These are phyloP conservation scores for Podaxis carcinomalis DNA, from an alignment of 768 basidiomycete genomes.

Conservation along the genomic window DNA sequence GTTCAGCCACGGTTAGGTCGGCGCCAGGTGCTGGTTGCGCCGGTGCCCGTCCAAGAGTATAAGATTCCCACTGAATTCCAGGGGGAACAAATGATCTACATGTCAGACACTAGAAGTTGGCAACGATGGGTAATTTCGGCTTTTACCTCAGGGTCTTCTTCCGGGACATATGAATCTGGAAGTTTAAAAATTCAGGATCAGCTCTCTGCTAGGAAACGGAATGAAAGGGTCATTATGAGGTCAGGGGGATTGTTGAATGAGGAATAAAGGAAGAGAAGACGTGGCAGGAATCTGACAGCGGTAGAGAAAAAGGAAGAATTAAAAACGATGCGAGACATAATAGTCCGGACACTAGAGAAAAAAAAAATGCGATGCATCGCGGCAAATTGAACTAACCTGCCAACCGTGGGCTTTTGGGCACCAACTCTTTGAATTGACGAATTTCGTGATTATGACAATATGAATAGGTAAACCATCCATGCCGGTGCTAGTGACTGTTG, in stretches of 20 bases:
- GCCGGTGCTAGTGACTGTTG: slow-evolving; percentile 56
- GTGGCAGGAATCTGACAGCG: slow-evolving; percentile 17
- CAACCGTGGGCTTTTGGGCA: slow-evolving; percentile 57
- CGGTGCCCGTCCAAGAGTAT: slow-evolving; percentile 72
- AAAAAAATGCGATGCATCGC: slow-evolving; percentile 8
- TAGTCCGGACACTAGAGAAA: slow-evolving; percentile 9
- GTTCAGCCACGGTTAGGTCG: slow-evolving; percentile 64
- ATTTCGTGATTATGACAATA: slow-evolving; percentile 95
- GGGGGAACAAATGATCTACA: slow-evolving; percentile 3
- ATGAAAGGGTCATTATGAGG: slow-evolving; percentile 15
- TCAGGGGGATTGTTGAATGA: slow-evolving; percentile 7
- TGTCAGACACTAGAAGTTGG: slow-evolving; percentile 17
- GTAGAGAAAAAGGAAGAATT: slow-evolving; percentile 18
- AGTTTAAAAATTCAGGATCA: slow-evolving; percentile 17
- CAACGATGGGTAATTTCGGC: slow-evolving; percentile 21
- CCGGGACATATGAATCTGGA: slow-evolving; percentile 68
- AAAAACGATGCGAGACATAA: slow-evolving; percentile 10
- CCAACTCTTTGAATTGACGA: slow-evolving; percentile 89
- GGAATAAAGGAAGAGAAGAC: slow-evolving; percentile 1
- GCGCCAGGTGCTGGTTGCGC: slow-evolving; percentile 52
- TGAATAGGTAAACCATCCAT: slow-evolving; percentile 97
- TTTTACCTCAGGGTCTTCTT: slow-evolving; percentile 78
- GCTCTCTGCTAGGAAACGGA: slow-evolving; percentile 8
- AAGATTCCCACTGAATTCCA: slow-evolving; percentile 62
- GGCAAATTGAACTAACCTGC: slow-evolving; percentile 43